A percentile compares a stretch with the other conserved stretches of the same genome.
Conservation (phyloP, 2,329 filamentous ascomycete genomes). For the Rutstroemia sydowiana region DNA sequence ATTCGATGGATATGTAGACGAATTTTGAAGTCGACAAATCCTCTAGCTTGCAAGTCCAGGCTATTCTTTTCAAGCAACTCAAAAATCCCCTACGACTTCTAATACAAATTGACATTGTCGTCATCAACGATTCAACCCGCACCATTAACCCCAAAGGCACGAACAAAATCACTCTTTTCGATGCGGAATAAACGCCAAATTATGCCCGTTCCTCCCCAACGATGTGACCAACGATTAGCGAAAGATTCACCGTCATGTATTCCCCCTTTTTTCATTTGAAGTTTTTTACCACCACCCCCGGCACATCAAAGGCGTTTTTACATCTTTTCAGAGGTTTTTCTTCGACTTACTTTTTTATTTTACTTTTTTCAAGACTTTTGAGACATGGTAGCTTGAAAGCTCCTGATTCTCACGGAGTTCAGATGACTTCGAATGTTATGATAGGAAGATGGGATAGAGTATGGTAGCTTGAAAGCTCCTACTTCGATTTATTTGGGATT, state of each 20-base stretch:
- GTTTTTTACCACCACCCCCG: constrained; percentile 19
- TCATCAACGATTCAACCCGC: constrained; percentile 11
- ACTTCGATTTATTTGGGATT: constrained; percentile 13
- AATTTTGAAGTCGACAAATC: constrained; percentile 11
- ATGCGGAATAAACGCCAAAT: constrained; percentile 5
- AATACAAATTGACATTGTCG: constrained; percentile 22
- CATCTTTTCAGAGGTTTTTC: constrained; percentile 6
- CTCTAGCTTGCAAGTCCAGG: constrained; percentile 14
- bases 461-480: constrained; percentile 31
- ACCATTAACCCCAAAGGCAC: constrained; percentile 4
- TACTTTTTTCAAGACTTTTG: constrained; percentile 13
- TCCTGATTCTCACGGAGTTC: constrained; percentile 20
- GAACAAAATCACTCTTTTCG: constrained; percentile 11
- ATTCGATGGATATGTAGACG: constrained; percentile 67
- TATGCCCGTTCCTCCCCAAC: constrained; percentile 13
- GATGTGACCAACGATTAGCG: constrained; percentile 31
- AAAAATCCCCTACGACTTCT: constrained; percentile 19
- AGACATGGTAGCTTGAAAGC: constrained; percentile 32
- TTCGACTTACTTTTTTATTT: neutral
- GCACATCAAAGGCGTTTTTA: constrained; percentile 29
- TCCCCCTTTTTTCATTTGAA: constrained; percentile 24
- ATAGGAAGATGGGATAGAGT: constrained; percentile 19
- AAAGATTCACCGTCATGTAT: constrained; percentile 35
- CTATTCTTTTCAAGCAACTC: constrained; percentile 9
- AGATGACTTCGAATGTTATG: constrained; percentile 7